Evolutionary conservation across 768 basidiomycete species (phyloP).

Genomic region (Cystobasidium tubakii): DNA sequence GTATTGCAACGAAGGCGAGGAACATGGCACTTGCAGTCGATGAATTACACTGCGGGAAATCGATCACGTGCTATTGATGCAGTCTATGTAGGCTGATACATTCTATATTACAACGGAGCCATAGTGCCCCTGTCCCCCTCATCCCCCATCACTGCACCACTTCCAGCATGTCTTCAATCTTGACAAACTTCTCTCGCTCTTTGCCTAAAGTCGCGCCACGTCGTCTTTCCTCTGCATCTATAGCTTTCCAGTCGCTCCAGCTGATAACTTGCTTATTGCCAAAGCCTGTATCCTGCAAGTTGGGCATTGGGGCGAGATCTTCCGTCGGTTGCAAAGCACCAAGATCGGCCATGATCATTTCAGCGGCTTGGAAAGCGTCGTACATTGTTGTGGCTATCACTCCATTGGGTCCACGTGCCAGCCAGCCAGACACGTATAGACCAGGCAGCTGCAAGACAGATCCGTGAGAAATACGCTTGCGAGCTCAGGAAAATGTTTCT

Average conservation of each 20-base stretch:
- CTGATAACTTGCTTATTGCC: constrained; percentile 53
- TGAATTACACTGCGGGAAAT: no score
- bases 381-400: constrained; percentile 91
- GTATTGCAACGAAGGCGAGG: not conserved
- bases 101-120: no score
- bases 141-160: constrained; percentile 41
- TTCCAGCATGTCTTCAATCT: constrained; percentile 50
- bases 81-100: no score
- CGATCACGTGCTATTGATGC: not conserved
- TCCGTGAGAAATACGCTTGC: not conserved
- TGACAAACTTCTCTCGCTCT: constrained; percentile 51
- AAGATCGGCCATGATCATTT: constrained; percentile 63
- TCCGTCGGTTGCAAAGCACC: constrained; percentile 50
- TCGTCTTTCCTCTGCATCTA: constrained; percentile 67
- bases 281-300: constrained; percentile 49
- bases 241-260: constrained; percentile 68
- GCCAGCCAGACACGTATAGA: constrained; percentile 93
- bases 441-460: constrained; percentile 50
- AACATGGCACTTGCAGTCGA: no score
- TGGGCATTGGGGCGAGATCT: constrained; percentile 53
- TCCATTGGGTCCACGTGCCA: constrained; percentile 79
- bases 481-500: not conserved
- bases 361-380: constrained; percentile 74
- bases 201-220: constrained; percentile 54
- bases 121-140: no score